A percentile compares a stretch with the other conserved stretches of the same genome.
phyloP scores from a whole-genome alignment of 192 early-diverging fungal genomes.

The Paraglomus occultum region DNA sequence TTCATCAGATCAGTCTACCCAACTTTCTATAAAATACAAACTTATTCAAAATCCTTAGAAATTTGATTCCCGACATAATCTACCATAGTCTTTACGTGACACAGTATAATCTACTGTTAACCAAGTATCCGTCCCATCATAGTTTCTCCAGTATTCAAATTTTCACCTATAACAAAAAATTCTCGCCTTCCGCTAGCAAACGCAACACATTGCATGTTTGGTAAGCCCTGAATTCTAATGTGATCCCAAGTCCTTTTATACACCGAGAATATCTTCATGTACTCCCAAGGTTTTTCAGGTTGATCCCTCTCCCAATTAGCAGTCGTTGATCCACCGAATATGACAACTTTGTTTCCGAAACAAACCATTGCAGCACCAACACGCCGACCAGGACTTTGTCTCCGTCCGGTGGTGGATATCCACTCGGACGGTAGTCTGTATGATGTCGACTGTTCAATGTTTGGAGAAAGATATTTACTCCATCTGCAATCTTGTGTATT shows the following conservation, averaged over 20 bases:
- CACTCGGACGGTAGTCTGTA: neutral
- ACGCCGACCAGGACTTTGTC: neutral
- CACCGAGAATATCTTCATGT: slow-evolving; percentile 5
- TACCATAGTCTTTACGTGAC: no score
- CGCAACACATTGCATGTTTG: neutral
- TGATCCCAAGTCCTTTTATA: neutral
- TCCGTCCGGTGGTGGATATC: neutral
- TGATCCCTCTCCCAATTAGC: neutral
- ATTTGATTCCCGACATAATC: no score
- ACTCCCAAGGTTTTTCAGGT: neutral
- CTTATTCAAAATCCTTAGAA: no score
- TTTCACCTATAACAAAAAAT: slow-evolving; percentile 11
- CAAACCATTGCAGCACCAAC: slow-evolving; percentile 7
- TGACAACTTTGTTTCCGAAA: neutral
- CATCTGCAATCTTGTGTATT: neutral
- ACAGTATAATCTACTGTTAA: neutral
- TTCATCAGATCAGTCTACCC: no score
- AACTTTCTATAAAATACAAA: no score
- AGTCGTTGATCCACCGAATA: slow-evolving; percentile 5
- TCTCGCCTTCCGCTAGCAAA: neutral
- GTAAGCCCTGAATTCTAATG: neutral
- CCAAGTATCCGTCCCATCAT: slow-evolving; percentile 8
- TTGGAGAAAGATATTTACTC: neutral
- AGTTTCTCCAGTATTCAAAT: neutral
- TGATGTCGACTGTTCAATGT: neutral